A percentile compares a stretch with the other conserved stretches of the same genome.
Evolutionary conservation across 331 rosid genomes (phyloP).

Genomic region (Quercus phellos): DNA sequence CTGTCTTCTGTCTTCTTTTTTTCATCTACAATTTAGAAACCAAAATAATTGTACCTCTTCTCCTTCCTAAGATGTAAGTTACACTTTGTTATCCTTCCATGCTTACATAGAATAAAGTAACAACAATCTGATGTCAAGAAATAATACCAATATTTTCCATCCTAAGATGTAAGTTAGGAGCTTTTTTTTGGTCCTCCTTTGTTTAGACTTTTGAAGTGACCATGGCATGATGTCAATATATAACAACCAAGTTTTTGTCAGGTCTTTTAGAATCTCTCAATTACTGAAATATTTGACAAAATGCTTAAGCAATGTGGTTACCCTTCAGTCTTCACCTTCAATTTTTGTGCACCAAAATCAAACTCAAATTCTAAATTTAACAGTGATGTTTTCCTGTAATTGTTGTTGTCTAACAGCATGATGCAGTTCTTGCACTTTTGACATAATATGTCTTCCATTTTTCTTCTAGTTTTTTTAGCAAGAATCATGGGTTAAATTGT

Average conservation of each 20-base stretch:
- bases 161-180: not conserved
- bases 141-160: not conserved
- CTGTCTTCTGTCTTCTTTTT: not conserved
- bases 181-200: not conserved
- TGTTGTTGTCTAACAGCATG: not conserved
- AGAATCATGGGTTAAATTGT: conserved; percentile 22
- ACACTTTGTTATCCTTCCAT: not conserved
- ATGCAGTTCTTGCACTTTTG: not conserved
- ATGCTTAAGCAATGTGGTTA: not conserved
- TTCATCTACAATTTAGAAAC: conserved; percentile 3
- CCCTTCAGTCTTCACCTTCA: not conserved
- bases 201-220: not conserved
- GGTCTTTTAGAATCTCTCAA: not conserved
- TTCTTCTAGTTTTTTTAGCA: conserved; percentile 13
- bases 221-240: not conserved
- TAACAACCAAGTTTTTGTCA: not conserved
- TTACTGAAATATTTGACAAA: not conserved
- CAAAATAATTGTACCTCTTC: not conserved
- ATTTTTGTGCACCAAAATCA: not conserved
- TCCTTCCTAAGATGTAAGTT: not conserved
- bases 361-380: not conserved
- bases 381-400: not conserved
- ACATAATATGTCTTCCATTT: conserved; percentile 1
- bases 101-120: not conserved
- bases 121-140: not conserved